Percentiles rank a stretch among this genome's conserved stretches.
Evolutionary conservation across 83 land plant genomes (phyloP).

Genomic region (Isoetes engelmannii): DNA sequence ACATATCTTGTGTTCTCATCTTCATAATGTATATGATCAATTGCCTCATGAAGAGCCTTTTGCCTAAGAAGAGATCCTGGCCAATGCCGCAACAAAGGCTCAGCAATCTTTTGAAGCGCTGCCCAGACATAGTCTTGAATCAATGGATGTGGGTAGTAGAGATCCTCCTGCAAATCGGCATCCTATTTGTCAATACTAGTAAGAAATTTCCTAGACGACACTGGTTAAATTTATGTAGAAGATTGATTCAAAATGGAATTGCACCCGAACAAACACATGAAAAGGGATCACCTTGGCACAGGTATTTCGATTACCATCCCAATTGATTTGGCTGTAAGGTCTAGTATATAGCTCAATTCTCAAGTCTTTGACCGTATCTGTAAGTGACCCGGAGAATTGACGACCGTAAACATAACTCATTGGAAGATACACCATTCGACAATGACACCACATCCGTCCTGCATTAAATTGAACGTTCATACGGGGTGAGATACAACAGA

Average conservation of each 20-base stretch:
- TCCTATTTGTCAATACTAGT: neutral
- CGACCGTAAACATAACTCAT: constrained; percentile 91
- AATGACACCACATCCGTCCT: constrained; percentile 99
- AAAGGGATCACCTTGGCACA: constrained; percentile 67
- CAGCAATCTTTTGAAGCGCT: constrained; percentile 61
- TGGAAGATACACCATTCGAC: constrained; percentile 93
- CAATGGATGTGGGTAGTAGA: constrained; percentile 87
- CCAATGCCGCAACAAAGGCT: constrained; percentile 76
- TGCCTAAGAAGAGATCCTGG: constrained; percentile 72
- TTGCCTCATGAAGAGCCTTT: constrained; percentile 55
- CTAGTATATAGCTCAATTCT: constrained; percentile 61
- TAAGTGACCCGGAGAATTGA: constrained; percentile 73
- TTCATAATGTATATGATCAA: constrained; percentile 92
- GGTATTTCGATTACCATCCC: constrained; percentile 74
- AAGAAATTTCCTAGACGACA: too few relatives aligned
- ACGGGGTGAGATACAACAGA: constrained; percentile 15
- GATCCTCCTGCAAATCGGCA: constrained; percentile 60
- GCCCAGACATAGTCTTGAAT: constrained; percentile 88
- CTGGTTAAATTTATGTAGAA: too few relatives aligned
- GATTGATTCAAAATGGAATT: neutral
- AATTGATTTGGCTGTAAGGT: constrained; percentile 63
- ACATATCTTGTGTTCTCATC: constrained; percentile 87
- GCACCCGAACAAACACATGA: neutral
- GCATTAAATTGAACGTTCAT: constrained; percentile 18
- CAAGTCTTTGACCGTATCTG: constrained; percentile 46